phyloP scores from a whole-genome alignment of 371 early-diverging fungal species.

The Batrachochytrium dendrobatidis region DNA sequence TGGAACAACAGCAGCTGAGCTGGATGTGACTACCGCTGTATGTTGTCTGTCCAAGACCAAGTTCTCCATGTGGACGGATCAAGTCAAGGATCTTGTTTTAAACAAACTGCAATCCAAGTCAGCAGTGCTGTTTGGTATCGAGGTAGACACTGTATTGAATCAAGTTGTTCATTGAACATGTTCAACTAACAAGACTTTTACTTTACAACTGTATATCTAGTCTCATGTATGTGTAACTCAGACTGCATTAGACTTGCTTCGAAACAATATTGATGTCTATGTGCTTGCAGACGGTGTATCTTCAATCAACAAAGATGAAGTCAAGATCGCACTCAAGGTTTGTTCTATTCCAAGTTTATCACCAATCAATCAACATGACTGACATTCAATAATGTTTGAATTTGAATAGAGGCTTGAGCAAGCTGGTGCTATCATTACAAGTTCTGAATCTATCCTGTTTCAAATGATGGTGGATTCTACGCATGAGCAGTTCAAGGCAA shows the following conservation, averaged over 20 bases:
- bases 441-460: conserved; percentile 88
- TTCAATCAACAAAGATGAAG: conserved; percentile 76
- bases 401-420: conserved; percentile 59
- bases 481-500: conserved; percentile 68
- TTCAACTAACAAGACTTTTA: too few species aligned
- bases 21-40: conserved; percentile 60
- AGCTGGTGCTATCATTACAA: conserved; percentile 73
- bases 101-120: conserved; percentile 48
- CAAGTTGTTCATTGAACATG: too few species aligned
- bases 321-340: conserved; percentile 74
- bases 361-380: too few species aligned
- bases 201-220: too few species aligned
- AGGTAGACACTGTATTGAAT: conserved; percentile 47
- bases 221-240: conserved; percentile 92
- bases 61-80: conserved; percentile 83
- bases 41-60: conserved; percentile 63
- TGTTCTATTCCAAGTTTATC: conserved; percentile 25
- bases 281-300: conserved; percentile 89
- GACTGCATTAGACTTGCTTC: conserved; percentile 81
- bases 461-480: conserved; percentile 76
- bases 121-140: conserved; percentile 86
- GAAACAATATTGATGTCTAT: conserved; percentile 67
- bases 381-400: too few species aligned
- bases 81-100: conserved; percentile 53
- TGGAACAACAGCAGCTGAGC: conserved; percentile 71